Conservation (phyloP, 306 rosid species). For the Clitoria ternatea region DNA sequence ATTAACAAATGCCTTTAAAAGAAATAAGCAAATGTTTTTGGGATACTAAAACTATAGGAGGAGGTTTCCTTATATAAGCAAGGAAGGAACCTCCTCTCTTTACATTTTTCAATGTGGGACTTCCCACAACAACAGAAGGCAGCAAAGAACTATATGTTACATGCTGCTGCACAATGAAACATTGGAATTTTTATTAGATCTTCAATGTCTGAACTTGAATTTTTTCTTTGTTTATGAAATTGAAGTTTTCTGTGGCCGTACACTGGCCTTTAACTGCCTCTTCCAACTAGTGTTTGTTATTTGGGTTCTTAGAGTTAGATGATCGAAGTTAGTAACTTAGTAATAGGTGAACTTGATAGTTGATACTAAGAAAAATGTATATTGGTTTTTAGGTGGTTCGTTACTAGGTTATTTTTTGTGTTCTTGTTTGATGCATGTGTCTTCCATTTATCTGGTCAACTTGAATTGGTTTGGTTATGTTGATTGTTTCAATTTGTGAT, state of each 20-base stretch:
- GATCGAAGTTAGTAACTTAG: too few relatives aligned
- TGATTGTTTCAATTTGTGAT: not conserved
- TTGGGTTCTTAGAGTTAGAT: not conserved
- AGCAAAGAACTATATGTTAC: not conserved
- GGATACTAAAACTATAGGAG: too few relatives aligned
- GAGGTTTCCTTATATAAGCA: too few relatives aligned
- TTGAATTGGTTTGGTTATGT: not conserved
- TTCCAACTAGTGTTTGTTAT: not conserved
- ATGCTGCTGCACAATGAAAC: not conserved
- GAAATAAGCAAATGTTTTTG: too few relatives aligned
- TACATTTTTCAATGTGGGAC: too few relatives aligned
- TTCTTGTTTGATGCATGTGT: not conserved
- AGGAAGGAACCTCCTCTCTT: too few relatives aligned
- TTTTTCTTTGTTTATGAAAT: not conserved
- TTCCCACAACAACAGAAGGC: too few relatives aligned
- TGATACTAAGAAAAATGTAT: not conserved
- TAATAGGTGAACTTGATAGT: too few relatives aligned
- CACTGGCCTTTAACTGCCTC: not conserved
- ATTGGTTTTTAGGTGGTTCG: not conserved
- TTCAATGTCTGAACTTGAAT: not conserved
- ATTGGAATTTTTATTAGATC: not conserved
- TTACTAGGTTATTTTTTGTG: not conserved
- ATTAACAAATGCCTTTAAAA: too few relatives aligned
- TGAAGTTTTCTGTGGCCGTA: not conserved
- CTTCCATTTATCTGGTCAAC: not conserved